Evolutionary conservation across 495 filamentous ascomycete genomes (phyloP), one percentile per base, ranked within the genome.

Genomic region (Margaritispora aquatica): DNA sequence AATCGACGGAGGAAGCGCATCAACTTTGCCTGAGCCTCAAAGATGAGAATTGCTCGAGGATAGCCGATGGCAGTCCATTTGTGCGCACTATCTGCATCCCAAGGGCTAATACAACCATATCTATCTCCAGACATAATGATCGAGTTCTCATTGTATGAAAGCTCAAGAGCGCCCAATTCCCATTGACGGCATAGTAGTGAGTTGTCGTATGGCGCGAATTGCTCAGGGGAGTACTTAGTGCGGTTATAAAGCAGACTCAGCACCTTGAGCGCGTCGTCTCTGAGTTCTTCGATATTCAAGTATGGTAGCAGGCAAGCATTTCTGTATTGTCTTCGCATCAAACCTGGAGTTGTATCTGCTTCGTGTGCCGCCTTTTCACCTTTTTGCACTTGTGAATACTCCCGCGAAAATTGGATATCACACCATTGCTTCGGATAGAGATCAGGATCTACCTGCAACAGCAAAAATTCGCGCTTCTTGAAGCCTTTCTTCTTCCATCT

Each of bases 231-330:
- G 23, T 31, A 57, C 5, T 56, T 51, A 15, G 34, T 17, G 9
- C 62, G 2, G n/a, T 57, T 29, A 15, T 61, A 27, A 4, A 64
- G 26, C 31, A 64, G 51, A 34, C 26, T 31, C 26, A 64, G 24
- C 5, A 64, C 27, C 7, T 22, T 55, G 9, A 27, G 26, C 20
- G 51, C 52, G 46, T 61, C 58, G 1, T 11, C 17, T 11, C 5
- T 34, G 1, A 61, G 27, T 27, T n/a, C 13, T 4, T 57, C 51
- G 2, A 60, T 2, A 49, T 61, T 64, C 20, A 64, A 3, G 26
- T 57, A 64, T 0, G 59, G 51, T 0, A 64, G 50, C 1, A 64
- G 21, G 15, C 27, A 36, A 15, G 21, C 24, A 15, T 24, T 20
- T 22, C 21, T 9, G 29, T n/a, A 31, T n/a, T 3, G 20, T 2